A percentile compares a stretch with the other conserved stretches of the same genome.
Evolutionary conservation across 192 early-diverging fungal species (phyloP).

Genomic region (Linnemannia elongata): DNA sequence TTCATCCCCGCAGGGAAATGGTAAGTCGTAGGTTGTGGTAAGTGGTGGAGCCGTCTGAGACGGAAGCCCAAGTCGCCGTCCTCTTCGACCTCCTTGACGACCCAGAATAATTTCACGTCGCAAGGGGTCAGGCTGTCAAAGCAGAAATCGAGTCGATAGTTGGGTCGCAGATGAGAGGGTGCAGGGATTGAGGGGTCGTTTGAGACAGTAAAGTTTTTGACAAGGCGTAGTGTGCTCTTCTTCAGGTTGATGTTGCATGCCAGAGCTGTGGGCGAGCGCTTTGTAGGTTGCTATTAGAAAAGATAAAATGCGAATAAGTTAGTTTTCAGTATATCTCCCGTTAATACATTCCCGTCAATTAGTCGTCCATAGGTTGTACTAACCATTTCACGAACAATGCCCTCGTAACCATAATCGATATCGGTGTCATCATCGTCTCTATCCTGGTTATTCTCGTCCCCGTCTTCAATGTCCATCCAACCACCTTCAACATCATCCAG

Average conservation of each 20-base stretch:
- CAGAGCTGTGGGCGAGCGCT: constrained; percentile 47
- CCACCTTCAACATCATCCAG: constrained; percentile 54
- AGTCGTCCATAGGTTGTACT: neutral
- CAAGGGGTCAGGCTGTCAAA: constrained; percentile 52
- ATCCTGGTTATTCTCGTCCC: constrained; percentile 16
- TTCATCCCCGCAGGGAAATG: constrained; percentile 57
- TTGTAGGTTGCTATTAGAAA: constrained; percentile 49
- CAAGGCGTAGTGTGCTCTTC: constrained; percentile 45
- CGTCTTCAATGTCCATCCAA: constrained; percentile 52
- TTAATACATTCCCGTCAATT: neutral
- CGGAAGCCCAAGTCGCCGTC: constrained; percentile 44
- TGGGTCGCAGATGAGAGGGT: constrained; percentile 39
- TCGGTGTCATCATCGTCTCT: constrained; percentile 24
- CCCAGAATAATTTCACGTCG: constrained; percentile 51
- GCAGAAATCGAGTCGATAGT: constrained; percentile 49
- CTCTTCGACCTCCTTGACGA: constrained; percentile 52
- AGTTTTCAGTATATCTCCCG: neutral
- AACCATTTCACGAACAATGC: constrained; percentile 53
- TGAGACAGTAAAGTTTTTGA: constrained; percentile 47
- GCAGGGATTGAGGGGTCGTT: constrained; percentile 39
- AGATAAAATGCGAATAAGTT: neutral
- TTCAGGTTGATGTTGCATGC: constrained; percentile 53
- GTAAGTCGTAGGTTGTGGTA: constrained; percentile 50
- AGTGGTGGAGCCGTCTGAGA: constrained; percentile 38
- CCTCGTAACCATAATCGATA: constrained; percentile 35